These are phyloP conservation scores for Escallonia rubra DNA, from an alignment of 129 eudicot genomes.

Conservation along the genomic window DNA sequence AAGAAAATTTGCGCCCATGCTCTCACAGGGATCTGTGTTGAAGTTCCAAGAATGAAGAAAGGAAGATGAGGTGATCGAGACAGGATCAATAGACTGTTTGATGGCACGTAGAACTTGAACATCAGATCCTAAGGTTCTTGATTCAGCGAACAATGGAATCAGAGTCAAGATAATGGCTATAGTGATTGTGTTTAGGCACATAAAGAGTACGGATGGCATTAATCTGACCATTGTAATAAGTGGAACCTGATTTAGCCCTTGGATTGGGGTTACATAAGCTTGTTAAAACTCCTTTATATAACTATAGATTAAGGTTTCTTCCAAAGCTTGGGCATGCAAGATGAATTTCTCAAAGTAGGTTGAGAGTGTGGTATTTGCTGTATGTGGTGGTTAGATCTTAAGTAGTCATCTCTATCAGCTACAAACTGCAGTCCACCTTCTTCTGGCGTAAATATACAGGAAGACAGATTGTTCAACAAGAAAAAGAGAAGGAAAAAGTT, in stretches of 20 bases:
- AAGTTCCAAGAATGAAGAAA: slow-evolving; percentile 43
- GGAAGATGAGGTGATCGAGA: slow-evolving; percentile 30
- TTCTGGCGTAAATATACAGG: no score
- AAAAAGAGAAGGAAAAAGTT: no score
- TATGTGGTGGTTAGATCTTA: not conserved
- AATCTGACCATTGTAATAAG: slow-evolving; percentile 9
- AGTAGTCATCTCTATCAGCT: slow-evolving; percentile 2
- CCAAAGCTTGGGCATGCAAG: slow-evolving; percentile 10
- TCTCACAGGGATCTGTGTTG: slow-evolving; percentile 42
- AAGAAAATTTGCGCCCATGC: slow-evolving; percentile 33
- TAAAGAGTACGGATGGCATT: not conserved
- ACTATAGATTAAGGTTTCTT: not conserved
- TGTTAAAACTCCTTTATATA: not conserved
- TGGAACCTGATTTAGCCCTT: not conserved
- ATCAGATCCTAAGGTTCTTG: slow-evolving; percentile 33
- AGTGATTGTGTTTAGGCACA: slow-evolving; percentile 3
- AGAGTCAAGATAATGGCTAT: not conserved
- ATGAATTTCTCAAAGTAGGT: slow-evolving; percentile 18
- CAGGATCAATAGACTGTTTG: slow-evolving; percentile 36
- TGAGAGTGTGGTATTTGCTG: slow-evolving; percentile 9
- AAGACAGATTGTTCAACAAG: no score
- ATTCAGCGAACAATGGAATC: not conserved
- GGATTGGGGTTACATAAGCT: not conserved
- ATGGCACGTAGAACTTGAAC: slow-evolving; percentile 27
- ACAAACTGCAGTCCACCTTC: no score